Percentiles rank a stretch among this genome's conserved stretches.
Evolutionary conservation across 495 filamentous ascomycete species (phyloP).

Genomic region (Talaromyces adpressus): DNA sequence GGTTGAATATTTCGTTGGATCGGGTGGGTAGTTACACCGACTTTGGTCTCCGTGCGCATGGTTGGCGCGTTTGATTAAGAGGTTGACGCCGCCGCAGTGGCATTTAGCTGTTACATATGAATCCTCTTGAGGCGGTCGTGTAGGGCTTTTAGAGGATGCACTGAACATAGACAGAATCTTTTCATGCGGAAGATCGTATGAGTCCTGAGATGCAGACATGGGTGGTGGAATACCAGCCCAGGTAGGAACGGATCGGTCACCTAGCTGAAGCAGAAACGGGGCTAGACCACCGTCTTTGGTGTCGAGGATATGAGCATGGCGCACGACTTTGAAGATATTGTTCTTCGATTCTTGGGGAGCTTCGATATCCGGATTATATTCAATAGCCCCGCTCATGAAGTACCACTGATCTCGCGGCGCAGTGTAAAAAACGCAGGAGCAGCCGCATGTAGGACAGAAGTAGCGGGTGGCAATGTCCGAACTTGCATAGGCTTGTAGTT

Average conservation of each 20-base stretch:
- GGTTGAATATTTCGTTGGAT: neutral
- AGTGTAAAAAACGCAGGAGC: neutral
- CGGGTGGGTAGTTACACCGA: neutral
- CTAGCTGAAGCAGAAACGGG: slow-evolving; percentile 2
- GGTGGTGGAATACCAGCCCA: neutral
- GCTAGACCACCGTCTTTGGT: neutral
- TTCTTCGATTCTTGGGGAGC: neutral
- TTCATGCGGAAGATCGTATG: neutral
- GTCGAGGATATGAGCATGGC: neutral
- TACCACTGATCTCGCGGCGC: neutral
- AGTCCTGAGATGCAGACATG: neutral
- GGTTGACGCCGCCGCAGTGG: slow-evolving; percentile 1
- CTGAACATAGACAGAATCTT: neutral
- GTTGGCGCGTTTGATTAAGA: neutral
- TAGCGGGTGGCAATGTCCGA: slow-evolving; percentile 1
- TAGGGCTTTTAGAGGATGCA: neutral
- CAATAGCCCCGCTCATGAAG: slow-evolving; percentile 1
- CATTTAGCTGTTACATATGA: neutral
- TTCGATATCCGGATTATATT: neutral
- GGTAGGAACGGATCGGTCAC: neutral
- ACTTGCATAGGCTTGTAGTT: neutral
- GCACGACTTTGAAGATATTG: neutral
- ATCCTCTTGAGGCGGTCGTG: neutral
- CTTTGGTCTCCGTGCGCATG: neutral
- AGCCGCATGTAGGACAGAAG: slow-evolving; percentile 1